phyloP scores from a whole-genome alignment of 2,329 filamentous ascomycete genomes.

The Corniculantispora saksenae region DNA sequence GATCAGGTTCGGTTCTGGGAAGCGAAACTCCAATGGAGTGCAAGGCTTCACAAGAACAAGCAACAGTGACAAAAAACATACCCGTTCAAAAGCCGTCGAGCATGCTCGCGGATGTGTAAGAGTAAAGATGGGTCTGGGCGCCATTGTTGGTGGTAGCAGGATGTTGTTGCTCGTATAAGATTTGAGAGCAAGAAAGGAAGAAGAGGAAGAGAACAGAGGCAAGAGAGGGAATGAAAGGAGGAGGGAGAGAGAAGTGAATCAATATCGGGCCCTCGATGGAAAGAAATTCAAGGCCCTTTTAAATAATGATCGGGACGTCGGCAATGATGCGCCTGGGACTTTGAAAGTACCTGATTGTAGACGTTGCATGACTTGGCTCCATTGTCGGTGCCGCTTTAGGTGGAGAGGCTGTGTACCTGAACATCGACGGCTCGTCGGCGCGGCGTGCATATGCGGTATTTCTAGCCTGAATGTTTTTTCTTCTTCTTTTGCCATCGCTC shows the following conservation, averaged over 20 bases:
- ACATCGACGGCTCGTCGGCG: slow-evolving; percentile 7
- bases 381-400: slow-evolving; percentile 10
- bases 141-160: slow-evolving; percentile 61
- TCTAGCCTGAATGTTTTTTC: too few relatives aligned
- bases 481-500: too few relatives aligned
- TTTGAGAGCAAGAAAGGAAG: neutral
- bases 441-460: neutral
- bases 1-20: neutral
- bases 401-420: neutral
- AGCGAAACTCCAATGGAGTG: too few relatives aligned
- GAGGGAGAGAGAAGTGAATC: neutral
- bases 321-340: slow-evolving; percentile 4
- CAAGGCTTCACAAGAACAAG: neutral
- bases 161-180: slow-evolving; percentile 7
- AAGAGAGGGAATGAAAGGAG: neutral
- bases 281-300: slow-evolving; percentile 1
- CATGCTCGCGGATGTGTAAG: slow-evolving; percentile 93
- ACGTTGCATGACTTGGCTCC: slow-evolving; percentile 6
- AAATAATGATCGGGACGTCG: slow-evolving; percentile 16
- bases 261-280: neutral
- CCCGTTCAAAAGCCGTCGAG: slow-evolving; percentile 95
- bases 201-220: neutral
- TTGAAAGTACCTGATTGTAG: slow-evolving; percentile 14
- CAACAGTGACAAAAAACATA: slow-evolving; percentile 44
- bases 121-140: slow-evolving; percentile 75